A percentile compares a stretch with the other conserved stretches of the same genome.
Conservation (phyloP, 306 rosid genomes). For the Herpetospermum pedunculosum region DNA sequence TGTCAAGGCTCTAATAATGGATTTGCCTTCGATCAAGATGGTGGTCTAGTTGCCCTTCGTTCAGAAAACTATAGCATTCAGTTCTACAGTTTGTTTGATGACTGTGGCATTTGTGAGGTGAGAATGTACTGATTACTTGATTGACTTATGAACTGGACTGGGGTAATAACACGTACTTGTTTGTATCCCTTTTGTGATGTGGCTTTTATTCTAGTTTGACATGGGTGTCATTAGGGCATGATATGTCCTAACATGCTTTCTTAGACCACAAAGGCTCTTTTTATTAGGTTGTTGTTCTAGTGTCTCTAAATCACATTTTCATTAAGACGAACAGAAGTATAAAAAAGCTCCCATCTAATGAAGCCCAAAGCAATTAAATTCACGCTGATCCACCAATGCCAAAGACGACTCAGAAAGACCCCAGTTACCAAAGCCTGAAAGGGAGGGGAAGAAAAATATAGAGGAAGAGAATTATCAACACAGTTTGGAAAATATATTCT, state of each 20-base stretch:
- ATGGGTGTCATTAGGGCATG: background rate
- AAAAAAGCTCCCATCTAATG: background rate
- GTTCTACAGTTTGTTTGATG: constrained; percentile 73
- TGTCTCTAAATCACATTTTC: background rate
- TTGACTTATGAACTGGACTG: background rate
- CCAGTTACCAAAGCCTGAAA: background rate
- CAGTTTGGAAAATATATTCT: background rate
- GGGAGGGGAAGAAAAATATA: background rate
- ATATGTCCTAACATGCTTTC: background rate
- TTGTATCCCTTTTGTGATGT: background rate
- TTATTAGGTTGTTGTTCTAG: background rate
- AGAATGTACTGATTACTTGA: constrained; percentile 1
- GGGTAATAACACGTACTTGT: background rate
- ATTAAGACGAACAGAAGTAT: background rate
- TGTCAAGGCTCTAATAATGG: constrained; percentile 34
- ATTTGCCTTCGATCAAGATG: constrained; percentile 50
- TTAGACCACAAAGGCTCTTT: background rate
- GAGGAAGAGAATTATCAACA: background rate
- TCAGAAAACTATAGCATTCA: constrained; percentile 78
- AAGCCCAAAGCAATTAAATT: background rate
- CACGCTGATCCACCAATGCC: background rate
- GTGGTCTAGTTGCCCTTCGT: constrained; percentile 68
- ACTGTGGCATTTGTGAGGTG: constrained; percentile 80
- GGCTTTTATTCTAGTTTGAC: background rate
- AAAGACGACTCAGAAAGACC: background rate